phyloP scores from a whole-genome alignment of 805 yeast species.

The Clavispora vitiphila region DNA sequence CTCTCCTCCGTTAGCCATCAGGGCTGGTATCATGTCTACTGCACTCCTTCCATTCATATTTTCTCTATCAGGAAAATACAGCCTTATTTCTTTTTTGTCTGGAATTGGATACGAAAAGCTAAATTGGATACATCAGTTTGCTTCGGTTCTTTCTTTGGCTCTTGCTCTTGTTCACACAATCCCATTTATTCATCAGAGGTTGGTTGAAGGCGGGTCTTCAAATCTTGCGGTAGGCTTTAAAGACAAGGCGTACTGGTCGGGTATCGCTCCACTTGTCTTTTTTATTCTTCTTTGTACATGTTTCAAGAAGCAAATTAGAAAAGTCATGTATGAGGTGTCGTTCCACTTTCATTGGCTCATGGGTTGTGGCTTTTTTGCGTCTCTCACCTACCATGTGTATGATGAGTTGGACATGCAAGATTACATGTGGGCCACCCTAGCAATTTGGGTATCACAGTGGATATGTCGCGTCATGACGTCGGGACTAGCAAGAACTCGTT shows the following conservation, averaged over 20 bases:
- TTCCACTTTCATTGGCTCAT: slow-evolving; percentile 50
- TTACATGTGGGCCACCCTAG: slow-evolving; percentile 48
- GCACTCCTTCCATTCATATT: slow-evolving; percentile 49
- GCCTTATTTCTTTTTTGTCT: slow-evolving; percentile 43
- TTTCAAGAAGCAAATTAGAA: slow-evolving; percentile 39
- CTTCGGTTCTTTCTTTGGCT: slow-evolving; percentile 37
- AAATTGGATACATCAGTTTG: slow-evolving; percentile 47
- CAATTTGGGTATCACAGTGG: slow-evolving; percentile 47
- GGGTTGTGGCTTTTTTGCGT: slow-evolving; percentile 45
- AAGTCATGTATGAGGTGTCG: slow-evolving; percentile 42
- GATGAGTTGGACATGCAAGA: slow-evolving; percentile 29
- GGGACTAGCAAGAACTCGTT: slow-evolving; percentile 41
- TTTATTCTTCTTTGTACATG: slow-evolving; percentile 39
- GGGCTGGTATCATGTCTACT: slow-evolving; percentile 48
- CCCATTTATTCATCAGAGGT: slow-evolving; percentile 44
- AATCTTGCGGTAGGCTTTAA: slow-evolving; percentile 13
- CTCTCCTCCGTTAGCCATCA: slow-evolving; percentile 51
- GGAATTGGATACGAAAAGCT: slow-evolving; percentile 55
- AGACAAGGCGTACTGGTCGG: slow-evolving; percentile 29
- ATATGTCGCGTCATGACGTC: slow-evolving; percentile 38
- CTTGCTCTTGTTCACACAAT: slow-evolving; percentile 46
- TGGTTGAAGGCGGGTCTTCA: slow-evolving; percentile 45
- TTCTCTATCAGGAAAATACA: slow-evolving; percentile 49
- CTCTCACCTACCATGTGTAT: slow-evolving; percentile 43
- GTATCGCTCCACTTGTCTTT: slow-evolving; percentile 46